These are phyloP conservation scores for Solanum arcanum DNA, from an alignment of 257 asterid species.

Conservation along the genomic window DNA sequence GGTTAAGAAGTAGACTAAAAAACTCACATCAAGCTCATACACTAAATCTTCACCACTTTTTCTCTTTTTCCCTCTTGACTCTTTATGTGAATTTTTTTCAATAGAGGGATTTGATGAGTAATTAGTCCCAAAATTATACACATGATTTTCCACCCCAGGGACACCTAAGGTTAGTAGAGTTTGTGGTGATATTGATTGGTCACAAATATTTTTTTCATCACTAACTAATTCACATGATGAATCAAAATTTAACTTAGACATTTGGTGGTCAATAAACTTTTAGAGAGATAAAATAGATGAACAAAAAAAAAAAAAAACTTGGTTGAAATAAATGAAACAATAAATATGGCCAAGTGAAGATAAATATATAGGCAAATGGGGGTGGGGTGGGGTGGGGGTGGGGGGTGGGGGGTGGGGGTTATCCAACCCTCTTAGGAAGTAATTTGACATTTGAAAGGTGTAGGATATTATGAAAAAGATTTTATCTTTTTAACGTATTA, in stretches of 20 bases:
- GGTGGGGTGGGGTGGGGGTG: not conserved
- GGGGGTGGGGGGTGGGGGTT: rapidly evolving
- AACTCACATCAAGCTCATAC: not conserved
- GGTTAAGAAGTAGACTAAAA: not conserved
- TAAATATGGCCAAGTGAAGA: not conserved
- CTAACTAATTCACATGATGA: not conserved
- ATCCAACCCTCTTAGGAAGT: not conserved
- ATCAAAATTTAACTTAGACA: not conserved
- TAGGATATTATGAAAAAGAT: not conserved
- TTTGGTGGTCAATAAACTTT: not conserved
- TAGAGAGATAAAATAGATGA: not conserved
- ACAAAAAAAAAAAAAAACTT: not conserved
- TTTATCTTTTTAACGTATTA: not conserved
- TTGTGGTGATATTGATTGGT: not conserved
- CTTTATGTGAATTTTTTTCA: not conserved
- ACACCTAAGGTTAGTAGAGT: not conserved
- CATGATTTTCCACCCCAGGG: not conserved
- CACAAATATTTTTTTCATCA: not conserved
- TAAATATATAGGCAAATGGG: not conserved
- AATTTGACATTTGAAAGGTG: not conserved
- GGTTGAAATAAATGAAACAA: not conserved
- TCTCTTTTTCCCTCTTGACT: not conserved
- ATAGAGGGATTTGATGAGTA: not conserved
- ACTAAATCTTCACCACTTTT: not conserved
- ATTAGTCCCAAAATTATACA: not conserved